These are phyloP conservation scores for Colletotrichum euphorbiae DNA, from an alignment of 2,329 filamentous ascomycete species.

Conservation along the genomic window DNA sequence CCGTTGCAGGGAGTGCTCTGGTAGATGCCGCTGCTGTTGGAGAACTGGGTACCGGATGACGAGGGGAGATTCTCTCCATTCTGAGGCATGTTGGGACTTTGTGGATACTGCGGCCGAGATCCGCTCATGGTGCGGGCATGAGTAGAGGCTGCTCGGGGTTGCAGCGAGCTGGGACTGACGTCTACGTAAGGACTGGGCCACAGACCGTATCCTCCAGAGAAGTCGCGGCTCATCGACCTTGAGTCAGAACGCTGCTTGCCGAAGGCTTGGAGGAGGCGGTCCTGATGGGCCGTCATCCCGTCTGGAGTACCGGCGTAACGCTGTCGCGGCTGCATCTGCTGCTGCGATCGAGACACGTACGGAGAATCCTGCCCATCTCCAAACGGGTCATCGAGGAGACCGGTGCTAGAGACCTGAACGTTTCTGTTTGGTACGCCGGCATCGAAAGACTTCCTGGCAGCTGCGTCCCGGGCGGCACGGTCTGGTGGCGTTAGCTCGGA, in stretches of 20 bases:
- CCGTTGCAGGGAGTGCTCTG: slow-evolving; percentile 57
- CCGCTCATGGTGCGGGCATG: slow-evolving; percentile 28
- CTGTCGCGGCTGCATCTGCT: slow-evolving; percentile 10
- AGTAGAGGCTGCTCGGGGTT: slow-evolving; percentile 25
- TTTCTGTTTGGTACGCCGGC: slow-evolving; percentile 13
- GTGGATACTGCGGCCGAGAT: slow-evolving; percentile 37
- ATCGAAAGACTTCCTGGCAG: slow-evolving; percentile 34
- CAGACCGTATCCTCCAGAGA: slow-evolving; percentile 20
- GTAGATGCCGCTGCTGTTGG: slow-evolving; percentile 63
- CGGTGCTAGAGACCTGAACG: slow-evolving; percentile 12
- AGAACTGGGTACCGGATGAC: slow-evolving; percentile 54
- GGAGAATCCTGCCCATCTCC: slow-evolving; percentile 10
- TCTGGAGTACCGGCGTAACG: slow-evolving; percentile 25
- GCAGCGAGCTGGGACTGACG: slow-evolving; percentile 15
- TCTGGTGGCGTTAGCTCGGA: slow-evolving; percentile 38
- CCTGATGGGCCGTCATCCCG: slow-evolving; percentile 45
- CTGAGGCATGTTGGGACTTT: slow-evolving; percentile 42
- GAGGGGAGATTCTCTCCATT: slow-evolving; percentile 34
- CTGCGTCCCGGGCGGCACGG: slow-evolving; percentile 26
- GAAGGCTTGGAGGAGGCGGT: slow-evolving; percentile 52
- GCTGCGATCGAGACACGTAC: slow-evolving; percentile 21
- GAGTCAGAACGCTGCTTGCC: slow-evolving; percentile 31
- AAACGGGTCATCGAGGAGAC: slow-evolving; percentile 48
- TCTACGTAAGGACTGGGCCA: slow-evolving; percentile 30
- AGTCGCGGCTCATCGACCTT: slow-evolving; percentile 37